Evolutionary conservation across 2,329 filamentous ascomycete genomes (phyloP), one percentile per base, ranked within the genome.

Genomic region (Penicillium vulpinum): DNA sequence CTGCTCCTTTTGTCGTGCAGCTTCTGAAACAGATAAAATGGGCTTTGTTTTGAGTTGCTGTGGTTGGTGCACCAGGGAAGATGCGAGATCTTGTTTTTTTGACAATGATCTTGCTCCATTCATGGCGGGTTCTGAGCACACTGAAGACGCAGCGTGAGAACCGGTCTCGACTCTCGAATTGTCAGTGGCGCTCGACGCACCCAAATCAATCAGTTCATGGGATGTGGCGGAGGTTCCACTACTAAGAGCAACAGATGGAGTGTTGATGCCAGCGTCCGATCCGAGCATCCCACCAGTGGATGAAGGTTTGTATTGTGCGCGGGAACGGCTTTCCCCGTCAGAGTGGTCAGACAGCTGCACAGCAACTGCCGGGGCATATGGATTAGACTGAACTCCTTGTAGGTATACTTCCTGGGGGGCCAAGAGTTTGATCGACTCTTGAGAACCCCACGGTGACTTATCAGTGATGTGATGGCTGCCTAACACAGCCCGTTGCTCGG

Each of bases 1-100:
- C 62, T 85, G 81, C 54, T 77, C 72, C 36, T 66, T 67, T 52
- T 76, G 70, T 55, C 62, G 73, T 15, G 69, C 68, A 28, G 70
- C 61, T 21, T 77, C 73, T 4, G 67, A 62, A 21, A 71, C 69
- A 3, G 72, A 67, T 22, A 68, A 33, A 15, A 51, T 56, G 28
- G 59, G 48, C 29, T 38, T 56, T 28, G 56, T 44, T 16, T 53
- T 41, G 3, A 58, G 54, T 15, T 60, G 49, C 15, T 39, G 35
- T 44, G 55, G 31, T 4, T 52, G 48, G 11, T 31, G 31, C 24
- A 26, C 28, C 10, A 28, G n/a, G 7, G 22, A 24, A 21, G 51
- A 46, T 26, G 51, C n/a, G 9, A 11, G 11, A 9, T 29, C 15
- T 46, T 52, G 31, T 33, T 28, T n/a, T 26, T 56, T 54, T 24